Conservation (phyloP, 2,329 filamentous ascomycete genomes). For the Epichloe coenophiala region DNA sequence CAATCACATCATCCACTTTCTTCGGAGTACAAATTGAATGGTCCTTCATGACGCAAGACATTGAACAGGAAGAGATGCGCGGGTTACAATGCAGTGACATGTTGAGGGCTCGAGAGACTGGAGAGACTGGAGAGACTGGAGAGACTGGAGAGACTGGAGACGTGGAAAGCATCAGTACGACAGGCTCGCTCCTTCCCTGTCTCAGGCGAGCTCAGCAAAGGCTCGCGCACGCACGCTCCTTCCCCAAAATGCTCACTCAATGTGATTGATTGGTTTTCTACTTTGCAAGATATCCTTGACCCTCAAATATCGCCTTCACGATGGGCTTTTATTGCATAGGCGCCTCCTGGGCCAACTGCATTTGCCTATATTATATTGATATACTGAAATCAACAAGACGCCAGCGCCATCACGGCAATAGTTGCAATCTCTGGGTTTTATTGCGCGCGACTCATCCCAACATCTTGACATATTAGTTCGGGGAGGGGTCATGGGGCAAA, state of each 20-base stretch:
- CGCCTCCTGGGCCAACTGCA: neutral
- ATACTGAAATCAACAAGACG: neutral
- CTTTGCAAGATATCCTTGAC: neutral
- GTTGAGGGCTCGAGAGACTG: neutral
- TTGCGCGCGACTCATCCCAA: neutral
- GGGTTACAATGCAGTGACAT: too few relatives aligned
- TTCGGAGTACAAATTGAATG: neutral
- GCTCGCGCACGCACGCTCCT: neutral
- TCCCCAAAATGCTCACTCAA: neutral
- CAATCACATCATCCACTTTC: constrained; percentile 1
- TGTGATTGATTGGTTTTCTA: neutral
- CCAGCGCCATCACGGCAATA: neutral
- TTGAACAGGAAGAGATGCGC: neutral
- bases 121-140: too few relatives aligned
- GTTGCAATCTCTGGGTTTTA: neutral
- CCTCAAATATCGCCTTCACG: neutral
- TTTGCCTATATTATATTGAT: neutral
- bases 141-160: too few relatives aligned
- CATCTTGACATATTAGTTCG: constrained; percentile 1
- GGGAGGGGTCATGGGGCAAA: constrained; percentile 61
- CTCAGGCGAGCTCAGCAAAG: neutral
- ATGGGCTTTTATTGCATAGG: neutral
- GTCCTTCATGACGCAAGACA: neutral
- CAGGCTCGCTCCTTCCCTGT: neutral
- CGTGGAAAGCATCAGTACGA: too few relatives aligned